Evolutionary conservation across 768 basidiomycete genomes (phyloP), one percentile per base, ranked within the genome.

Genomic region (Phylloporus sp.): DNA sequence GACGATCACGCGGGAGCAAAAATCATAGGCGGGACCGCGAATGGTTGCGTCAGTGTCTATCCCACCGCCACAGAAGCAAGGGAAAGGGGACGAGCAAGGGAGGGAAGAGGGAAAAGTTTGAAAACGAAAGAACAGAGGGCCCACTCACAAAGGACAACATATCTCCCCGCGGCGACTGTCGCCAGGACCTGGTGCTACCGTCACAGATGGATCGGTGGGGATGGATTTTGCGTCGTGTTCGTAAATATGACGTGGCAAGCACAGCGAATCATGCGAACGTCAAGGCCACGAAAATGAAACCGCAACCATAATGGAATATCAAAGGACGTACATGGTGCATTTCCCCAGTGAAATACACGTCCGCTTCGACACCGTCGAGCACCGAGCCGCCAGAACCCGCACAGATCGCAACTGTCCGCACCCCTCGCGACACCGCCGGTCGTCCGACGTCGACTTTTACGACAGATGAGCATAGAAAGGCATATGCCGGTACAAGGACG

Each of bases 281-380:
- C 27, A 11, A 36, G 8, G 12, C 9, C 13, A 9, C 13, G 18
- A 18, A 44, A 3, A 16, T 23, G 45, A 34, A n/a, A 34, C 39
- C 20, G 8, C 2, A 3, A 60, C 66, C 58, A 54, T 39, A 57
- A 62, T 57, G 49, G 54, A 55, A 56, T 50, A 26, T 10, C 31
- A 53, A 53, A 56, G 44, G 57, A 69, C 82, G 46, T 69, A 92
- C 91, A 70, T 95, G 94, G 18, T 79, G 68, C 88, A 95, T 90
- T 72, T 97, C 93, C 9, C 95, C 95, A 3, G 95, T 97, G 61
- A 94, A 77, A 68, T 89, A 92, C 23, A 94, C 80, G 68, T 97
- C 94, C 34, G 93, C 94, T 41, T 80, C 70, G 34, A 81, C 75
- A 44, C 81, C 85, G 18, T 76, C 68, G 43, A 97, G 78, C 67